phyloP scores from a whole-genome alignment of 345 rosid genomes.

The Moricandia arvensis region DNA sequence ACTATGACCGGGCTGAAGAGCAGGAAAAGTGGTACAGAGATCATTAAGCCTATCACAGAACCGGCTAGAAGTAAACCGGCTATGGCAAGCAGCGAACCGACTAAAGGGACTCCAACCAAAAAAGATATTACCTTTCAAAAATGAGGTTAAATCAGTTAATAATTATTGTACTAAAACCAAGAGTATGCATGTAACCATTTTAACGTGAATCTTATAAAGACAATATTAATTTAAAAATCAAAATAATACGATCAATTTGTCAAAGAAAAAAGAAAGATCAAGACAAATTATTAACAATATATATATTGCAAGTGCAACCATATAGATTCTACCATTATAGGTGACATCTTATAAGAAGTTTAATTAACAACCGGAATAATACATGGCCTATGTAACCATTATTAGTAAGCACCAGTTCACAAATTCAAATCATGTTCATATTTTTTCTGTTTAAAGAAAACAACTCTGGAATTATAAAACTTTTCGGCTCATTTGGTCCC shows the following conservation, averaged over 20 bases:
- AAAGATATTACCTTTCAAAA: slow-evolving; percentile 37
- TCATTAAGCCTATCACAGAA: slow-evolving; percentile 42
- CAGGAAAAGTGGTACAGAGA: slow-evolving; percentile 48
- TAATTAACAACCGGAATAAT: background rate
- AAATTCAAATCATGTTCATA: background rate
- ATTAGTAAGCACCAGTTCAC: background rate
- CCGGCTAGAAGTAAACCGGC: slow-evolving; percentile 47
- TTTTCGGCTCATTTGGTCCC: too few species aligned
- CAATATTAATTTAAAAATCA: background rate
- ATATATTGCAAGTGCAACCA: background rate
- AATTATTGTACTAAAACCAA: background rate
- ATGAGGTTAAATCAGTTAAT: background rate
- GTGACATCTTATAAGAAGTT: background rate
- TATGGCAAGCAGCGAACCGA: slow-evolving; percentile 47
- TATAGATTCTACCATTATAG: background rate
- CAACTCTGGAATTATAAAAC: background rate
- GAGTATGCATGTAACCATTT: background rate
- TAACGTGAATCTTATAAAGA: background rate
- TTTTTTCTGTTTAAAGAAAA: background rate
- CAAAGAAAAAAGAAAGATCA: background rate
- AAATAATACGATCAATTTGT: background rate
- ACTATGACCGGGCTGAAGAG: slow-evolving; percentile 64
- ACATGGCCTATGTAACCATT: background rate
- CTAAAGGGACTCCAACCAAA: slow-evolving; percentile 41
- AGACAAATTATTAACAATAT: too few species aligned